Base-by-base conservation (phyloP, 192 early-diverging fungal genomes). In the Diversispora epigaea region DNA sequence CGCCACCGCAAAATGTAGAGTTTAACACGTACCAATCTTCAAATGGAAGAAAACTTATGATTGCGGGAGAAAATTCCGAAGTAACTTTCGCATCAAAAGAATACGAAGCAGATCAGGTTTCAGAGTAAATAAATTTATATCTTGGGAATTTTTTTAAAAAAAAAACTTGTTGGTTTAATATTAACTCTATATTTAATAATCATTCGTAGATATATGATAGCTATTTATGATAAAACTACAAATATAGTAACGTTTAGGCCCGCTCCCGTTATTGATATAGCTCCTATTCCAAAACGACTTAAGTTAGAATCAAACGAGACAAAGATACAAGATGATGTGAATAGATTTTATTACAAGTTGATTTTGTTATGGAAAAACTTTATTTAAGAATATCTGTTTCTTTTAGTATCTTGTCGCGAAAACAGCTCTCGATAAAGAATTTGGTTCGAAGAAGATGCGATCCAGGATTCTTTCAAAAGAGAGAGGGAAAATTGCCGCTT, bases 391-490 rank as follows among this genome's bases (percentile, higher is more conserved):
- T 57, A 63, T 41, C 8, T 74, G 56, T 49, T 69, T 71, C 43
- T 49, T 77, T n/a, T 82, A 88, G 83, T 86, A 87, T 40, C 43
- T 84, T 64, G 73, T 80, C 61, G 93, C 93, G 17, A 85, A 93
- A 65, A 93, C 90, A 76, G 84, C 86, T 64, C 84, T 99, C 62
- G 96, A 96, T 72, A 88, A 95, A 78, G 88, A 92, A 17, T 99
- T 99, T 79, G 97, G 97, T 77, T 95, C 92, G 68, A 93, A 94
- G 84, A 96, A 96, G 85, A 40, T n/a, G n/a, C 39, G 39, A 81
- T 87, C 61, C 90, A 92, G 43, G 41, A 64, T 64, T 43, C 15
- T 19, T 41, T 11, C 15, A 17, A 32, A 40, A 43, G 62, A 64
- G 8, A 64, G 62, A 64, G 62, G 62, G n/a, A n/a, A 64, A n/a